Evolutionary conservation across 768 basidiomycete genomes (phyloP), one percentile per base, ranked within the genome.

Genomic region (Lactarius indigo): DNA sequence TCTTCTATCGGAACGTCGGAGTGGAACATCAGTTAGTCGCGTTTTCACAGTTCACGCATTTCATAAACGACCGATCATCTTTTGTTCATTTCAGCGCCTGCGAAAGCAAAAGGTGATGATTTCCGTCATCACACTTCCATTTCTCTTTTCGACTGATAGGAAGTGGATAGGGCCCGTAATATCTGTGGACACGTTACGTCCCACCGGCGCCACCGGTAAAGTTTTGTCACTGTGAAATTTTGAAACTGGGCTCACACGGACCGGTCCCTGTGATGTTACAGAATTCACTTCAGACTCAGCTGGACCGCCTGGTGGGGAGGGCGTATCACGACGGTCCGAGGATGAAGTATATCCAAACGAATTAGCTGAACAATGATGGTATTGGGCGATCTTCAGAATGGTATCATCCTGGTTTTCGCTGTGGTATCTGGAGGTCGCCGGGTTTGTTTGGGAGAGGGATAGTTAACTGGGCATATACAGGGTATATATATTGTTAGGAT

Each of bases 341-440:
- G 50, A 5, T 3, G 7, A 20, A 52, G 18, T 31, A 7, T 18
- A n/a, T 33, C 20, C 35, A 3, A 6, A 10, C n/a, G n/a, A 56
- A 39, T 26, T 23, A 9, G 55, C n/a, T 15, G 64, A 31, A 26
- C 68, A 15, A 59, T 71, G 68, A 71, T 55, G 70, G 69, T 63
- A 63, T 59, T 63, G 70, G 70, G 70, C 70, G 65, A 70, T 64
- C 70, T 69, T 71, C 50, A 55, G 65, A 57, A 28, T 44, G 13
- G 28, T 66, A 17, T 57, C 68, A 39, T 61, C 47, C 35, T 65
- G 61, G 58, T 0, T 64, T 41, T 69, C 63, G 50, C 57, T 57
- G 35, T 70, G 59, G 68, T 69, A 71, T 64, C 68, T 66, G 62
- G 69, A 71, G 70, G 68, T 70, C 63, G 70, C 70, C 68, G 65